A percentile compares a stretch with the other conserved stretches of the same genome.
phyloP scores from a whole-genome alignment of 2,329 filamentous ascomycete species.

The Bipolaris victoriae region DNA sequence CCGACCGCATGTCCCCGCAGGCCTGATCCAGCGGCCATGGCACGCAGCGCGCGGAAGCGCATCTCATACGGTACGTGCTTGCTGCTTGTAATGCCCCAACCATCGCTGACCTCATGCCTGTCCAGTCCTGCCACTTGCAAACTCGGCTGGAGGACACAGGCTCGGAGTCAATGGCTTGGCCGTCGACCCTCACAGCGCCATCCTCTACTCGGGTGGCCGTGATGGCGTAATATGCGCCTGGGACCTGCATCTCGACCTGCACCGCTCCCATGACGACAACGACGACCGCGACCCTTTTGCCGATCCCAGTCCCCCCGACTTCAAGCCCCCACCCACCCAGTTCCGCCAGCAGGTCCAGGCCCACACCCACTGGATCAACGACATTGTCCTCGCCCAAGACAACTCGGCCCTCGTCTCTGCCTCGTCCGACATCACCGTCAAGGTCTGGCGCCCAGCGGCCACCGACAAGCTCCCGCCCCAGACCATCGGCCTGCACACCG shows the following conservation, averaged over 20 bases:
- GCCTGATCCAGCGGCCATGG: constrained; percentile 49
- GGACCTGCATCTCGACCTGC: constrained; percentile 78
- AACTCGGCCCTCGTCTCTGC: constrained; percentile 83
- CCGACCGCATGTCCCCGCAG: constrained; percentile 26
- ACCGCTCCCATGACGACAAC: constrained; percentile 26
- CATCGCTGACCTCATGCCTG: constrained; percentile 17
- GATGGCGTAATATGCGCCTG: constrained; percentile 96
- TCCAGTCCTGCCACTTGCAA: constrained; percentile 73
- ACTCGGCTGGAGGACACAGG: constrained; percentile 81
- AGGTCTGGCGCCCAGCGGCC: constrained; percentile 82
- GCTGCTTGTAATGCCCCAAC: neutral
- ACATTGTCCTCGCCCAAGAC: constrained; percentile 79
- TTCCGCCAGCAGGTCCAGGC: constrained; percentile 73
- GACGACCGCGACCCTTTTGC: constrained; percentile 52
- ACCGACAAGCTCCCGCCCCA: constrained; percentile 69
- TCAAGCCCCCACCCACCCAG: constrained; percentile 56
- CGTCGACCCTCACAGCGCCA: constrained; percentile 80
- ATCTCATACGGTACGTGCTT: constrained; percentile 58
- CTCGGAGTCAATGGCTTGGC: constrained; percentile 94
- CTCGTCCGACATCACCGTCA: constrained; percentile 92
- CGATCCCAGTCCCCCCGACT: constrained; percentile 40
- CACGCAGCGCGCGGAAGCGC: constrained; percentile 59
- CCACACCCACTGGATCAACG: constrained; percentile 96
- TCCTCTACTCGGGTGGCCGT: constrained; percentile 93
- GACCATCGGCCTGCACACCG: constrained; percentile 89